Evolutionary conservation across 2,329 filamentous ascomycete species (phyloP).

Genomic region (Fusarium siculi): DNA sequence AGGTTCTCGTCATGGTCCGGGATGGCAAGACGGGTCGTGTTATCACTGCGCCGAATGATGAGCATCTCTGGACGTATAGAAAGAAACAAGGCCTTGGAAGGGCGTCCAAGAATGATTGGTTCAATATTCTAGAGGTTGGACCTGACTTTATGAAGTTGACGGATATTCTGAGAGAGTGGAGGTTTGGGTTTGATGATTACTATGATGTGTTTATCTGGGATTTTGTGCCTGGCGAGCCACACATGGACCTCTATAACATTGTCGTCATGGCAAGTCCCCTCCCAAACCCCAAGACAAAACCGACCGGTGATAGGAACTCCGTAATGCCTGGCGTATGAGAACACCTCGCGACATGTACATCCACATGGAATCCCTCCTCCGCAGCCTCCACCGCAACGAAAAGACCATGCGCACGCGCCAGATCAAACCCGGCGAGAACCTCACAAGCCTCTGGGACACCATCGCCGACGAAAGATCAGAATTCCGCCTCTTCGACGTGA

Average conservation of each 20-base stretch:
- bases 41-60: slow-evolving; percentile 41
- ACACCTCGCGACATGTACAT: slow-evolving; percentile 36
- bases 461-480: slow-evolving; percentile 30
- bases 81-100: slow-evolving; percentile 41
- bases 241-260: slow-evolving; percentile 32
- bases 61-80: slow-evolving; percentile 44
- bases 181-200: slow-evolving; percentile 44
- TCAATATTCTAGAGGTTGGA: slow-evolving; percentile 37
- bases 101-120: slow-evolving; percentile 44
- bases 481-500: slow-evolving; percentile 25
- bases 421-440: slow-evolving; percentile 39
- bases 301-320: slow-evolving; percentile 35
- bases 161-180: slow-evolving; percentile 41
- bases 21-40: slow-evolving; percentile 46
- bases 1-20: slow-evolving; percentile 42
- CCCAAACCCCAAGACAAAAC: fast-evolving
- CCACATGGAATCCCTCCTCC: slow-evolving; percentile 39
- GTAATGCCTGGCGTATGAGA: slow-evolving; percentile 41
- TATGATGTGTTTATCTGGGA: slow-evolving; percentile 47
- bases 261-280: slow-evolving; percentile 22
- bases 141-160: slow-evolving; percentile 41
- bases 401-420: slow-evolving; percentile 40
- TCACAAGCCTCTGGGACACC: slow-evolving; percentile 39
- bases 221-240: slow-evolving; percentile 35
- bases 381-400: slow-evolving; percentile 35